Base-by-base conservation (phyloP, 352 stramenopile genomes). In the Globisporangium sylvaticum region DNA sequence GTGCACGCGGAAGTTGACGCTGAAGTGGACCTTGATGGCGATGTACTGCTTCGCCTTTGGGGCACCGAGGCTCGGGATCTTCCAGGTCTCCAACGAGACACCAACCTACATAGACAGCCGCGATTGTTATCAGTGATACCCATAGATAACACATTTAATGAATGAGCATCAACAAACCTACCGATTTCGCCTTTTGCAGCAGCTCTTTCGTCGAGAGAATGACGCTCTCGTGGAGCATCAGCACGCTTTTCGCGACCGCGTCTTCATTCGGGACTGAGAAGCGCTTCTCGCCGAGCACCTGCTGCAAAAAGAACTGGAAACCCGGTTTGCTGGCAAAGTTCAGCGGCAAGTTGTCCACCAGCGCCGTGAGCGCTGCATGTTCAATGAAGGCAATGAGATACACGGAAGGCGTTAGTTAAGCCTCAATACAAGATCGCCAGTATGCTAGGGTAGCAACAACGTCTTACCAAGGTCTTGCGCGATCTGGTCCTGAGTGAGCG, bases 311-410 rank as follows among this genome's bases (percentile, higher is more conserved):
- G 67, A 91, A 90, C 63, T 90, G 78, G 67, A 94, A 84, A 2
- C 86, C 86, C 2, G 81, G 78, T 32, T 83, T 83, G 2, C 64
- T 68, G 5, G 84, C 72, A 54, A 89, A 89, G 58, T 85, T 72
- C 9, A 91, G 67, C 0, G 84, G 84, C 53, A 94, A 42, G 64
- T 94, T 94, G 64, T 94, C 86, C 58, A 88, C 77, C 9, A 92
- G 64, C 3, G 83, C 80, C 78, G 88, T 88, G 4, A 94, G 68
- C 27, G 82, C 84, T 83, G n/a, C 42, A 24, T 31, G n/a, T 37
- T n/a, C 18, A 59, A 55, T 54, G 20, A 22, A n/a, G 1, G 64
- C 4, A 62, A 18, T 46, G 34, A 69, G 22, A 62, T 8, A 34
- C 18, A 22, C 9, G 15, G 5, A n/a, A 29, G 25, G 24, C 14